phyloP scores from a whole-genome alignment of 2,329 filamentous ascomycete species.

The Ustilaginoidea virens region DNA sequence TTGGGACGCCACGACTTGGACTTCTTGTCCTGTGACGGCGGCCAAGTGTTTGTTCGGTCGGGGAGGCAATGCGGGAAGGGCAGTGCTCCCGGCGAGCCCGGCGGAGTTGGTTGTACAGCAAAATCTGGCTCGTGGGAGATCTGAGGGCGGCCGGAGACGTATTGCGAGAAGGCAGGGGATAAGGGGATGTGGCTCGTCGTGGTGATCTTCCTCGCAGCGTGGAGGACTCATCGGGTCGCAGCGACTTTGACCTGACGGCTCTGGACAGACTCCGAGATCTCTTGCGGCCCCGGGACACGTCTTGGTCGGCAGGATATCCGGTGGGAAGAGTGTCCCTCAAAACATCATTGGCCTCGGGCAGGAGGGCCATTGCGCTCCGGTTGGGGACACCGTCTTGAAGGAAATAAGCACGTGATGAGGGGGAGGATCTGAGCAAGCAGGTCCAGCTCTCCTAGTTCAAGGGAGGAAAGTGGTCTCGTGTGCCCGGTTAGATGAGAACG shows the following conservation, averaged over 20 bases:
- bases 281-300: constrained; percentile 21
- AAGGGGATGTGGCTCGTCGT: constrained; percentile 22
- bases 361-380: constrained; percentile 10
- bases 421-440: too few relatives aligned
- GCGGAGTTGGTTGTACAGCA: constrained; percentile 24
- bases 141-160: constrained; percentile 17
- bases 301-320: constrained; percentile 11
- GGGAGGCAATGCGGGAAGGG: constrained; percentile 22
- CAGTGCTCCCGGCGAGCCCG: constrained; percentile 28
- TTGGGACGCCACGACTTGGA: constrained; percentile 18
- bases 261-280: constrained; percentile 23
- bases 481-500: too few relatives aligned
- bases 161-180: constrained; percentile 15
- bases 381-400: too few relatives aligned
- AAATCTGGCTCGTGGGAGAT: constrained; percentile 25
- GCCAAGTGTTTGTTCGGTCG: constrained; percentile 16
- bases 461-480: too few relatives aligned
- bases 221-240: constrained; percentile 25
- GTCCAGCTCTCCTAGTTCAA: too few relatives aligned
- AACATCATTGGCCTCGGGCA: constrained; percentile 9
- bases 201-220: constrained; percentile 26
- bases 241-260: constrained; percentile 13
- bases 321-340: constrained; percentile 11
- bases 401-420: too few relatives aligned
- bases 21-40: constrained; percentile 24